Evolutionary conservation across 2,329 filamentous ascomycete genomes (phyloP).

Genomic region (Scedosporium boydii): DNA sequence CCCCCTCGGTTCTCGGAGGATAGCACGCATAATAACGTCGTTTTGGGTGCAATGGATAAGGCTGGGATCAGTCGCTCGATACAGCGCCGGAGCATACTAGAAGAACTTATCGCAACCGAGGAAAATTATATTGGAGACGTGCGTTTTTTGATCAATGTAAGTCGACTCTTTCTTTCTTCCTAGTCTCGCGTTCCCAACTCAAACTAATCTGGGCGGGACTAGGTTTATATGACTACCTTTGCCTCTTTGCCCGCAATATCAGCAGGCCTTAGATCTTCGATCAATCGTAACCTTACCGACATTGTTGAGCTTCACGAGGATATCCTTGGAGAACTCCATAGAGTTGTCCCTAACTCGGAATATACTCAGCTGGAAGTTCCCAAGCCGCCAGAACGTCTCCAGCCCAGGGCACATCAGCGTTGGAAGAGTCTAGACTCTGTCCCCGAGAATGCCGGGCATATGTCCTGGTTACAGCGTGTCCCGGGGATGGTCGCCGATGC

Average conservation of each 20-base stretch:
- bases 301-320: conserved; percentile 79
- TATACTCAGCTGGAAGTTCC: conserved; percentile 36
- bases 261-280: conserved; percentile 56
- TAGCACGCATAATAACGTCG: conserved; percentile 28
- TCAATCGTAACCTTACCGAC: conserved; percentile 69
- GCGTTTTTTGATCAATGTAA: conserved; percentile 76
- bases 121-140: conserved; percentile 82
- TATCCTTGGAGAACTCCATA: conserved; percentile 65
- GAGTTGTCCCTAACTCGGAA: conserved; percentile 59
- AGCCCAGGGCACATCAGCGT: conserved; percentile 26
- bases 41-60: conserved; percentile 45
- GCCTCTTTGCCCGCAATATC: conserved; percentile 60
- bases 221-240: conserved; percentile 69
- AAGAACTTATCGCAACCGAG: conserved; percentile 80
- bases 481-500: conserved; percentile 49
- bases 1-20: conserved; percentile 55
- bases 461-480: conserved; percentile 33
- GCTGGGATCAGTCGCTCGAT: conserved; percentile 61
- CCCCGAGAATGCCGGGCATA: conserved; percentile 27
- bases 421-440: conserved; percentile 40
- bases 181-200: conserved; percentile 5
- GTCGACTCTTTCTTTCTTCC: conserved; percentile 15
- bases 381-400: neutral
- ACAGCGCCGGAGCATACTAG: conserved; percentile 68
- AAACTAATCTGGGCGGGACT: neutral